Percentiles rank a stretch among this genome's conserved stretches.
Evolutionary conservation across 768 basidiomycete genomes (phyloP).

Genomic region (Trametes cubensis): DNA sequence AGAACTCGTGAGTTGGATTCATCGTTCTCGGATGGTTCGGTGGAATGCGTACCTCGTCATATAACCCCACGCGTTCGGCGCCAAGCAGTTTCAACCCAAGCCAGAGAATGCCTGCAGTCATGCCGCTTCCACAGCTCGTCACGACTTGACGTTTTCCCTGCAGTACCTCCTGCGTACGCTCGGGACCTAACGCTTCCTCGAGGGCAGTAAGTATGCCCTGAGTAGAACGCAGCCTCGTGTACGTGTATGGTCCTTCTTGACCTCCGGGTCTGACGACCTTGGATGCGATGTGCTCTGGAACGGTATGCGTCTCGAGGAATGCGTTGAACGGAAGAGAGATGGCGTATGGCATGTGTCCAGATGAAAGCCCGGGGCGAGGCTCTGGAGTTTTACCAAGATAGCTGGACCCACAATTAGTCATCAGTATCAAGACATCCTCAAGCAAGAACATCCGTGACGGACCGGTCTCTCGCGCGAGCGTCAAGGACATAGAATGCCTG

Average conservation of each 20-base stretch:
- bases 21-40: background rate
- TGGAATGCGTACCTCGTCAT: constrained; percentile 79
- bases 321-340: constrained; percentile 80
- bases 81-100: constrained; percentile 80
- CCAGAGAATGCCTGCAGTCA: constrained; percentile 97
- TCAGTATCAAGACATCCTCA: background rate
- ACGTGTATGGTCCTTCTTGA: constrained; percentile 52
- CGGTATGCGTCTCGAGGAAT: constrained; percentile 57
- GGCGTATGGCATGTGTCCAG: constrained; percentile 91
- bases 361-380: constrained; percentile 83
- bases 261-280: constrained; percentile 11
- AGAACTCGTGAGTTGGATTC: background rate
- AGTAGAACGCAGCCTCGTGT: constrained; percentile 33
- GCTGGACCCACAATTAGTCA: constrained; percentile 42
- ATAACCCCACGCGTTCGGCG: constrained; percentile 63
- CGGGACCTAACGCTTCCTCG: constrained; percentile 61
- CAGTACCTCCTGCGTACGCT: constrained; percentile 57
- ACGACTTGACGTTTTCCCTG: constrained; percentile 63
- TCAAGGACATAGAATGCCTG: constrained; percentile 78
- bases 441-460: constrained; percentile 1
- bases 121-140: constrained; percentile 91
- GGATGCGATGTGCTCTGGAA: constrained; percentile 22
- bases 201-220: constrained; percentile 55
- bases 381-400: constrained; percentile 84
- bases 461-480: constrained; percentile 85